Conservation (phyloP, 192 early-diverging fungal genomes). For the Backusella morwellensis region DNA sequence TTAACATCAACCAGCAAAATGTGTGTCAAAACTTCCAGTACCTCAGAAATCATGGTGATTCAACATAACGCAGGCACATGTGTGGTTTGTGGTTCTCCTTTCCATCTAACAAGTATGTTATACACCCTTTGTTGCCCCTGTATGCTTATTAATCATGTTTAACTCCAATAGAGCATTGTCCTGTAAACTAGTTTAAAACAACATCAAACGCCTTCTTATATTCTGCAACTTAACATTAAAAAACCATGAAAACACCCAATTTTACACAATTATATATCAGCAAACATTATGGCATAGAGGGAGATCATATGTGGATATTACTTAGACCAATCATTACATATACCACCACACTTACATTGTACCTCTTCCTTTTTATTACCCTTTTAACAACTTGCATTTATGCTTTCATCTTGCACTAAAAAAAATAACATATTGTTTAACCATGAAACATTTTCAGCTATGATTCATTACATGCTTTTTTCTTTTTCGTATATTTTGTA, state of each 20-base stretch:
- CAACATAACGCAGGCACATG: background rate
- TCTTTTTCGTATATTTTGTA: background rate
- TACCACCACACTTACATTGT: background rate
- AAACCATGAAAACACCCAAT: background rate
- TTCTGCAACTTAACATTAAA: background rate
- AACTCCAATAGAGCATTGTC: constrained; percentile 5
- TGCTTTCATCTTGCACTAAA: background rate
- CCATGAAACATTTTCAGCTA: background rate
- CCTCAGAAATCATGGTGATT: background rate
- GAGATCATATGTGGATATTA: background rate
- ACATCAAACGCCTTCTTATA: background rate
- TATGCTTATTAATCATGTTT: background rate
- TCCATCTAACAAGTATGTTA: constrained; percentile 7
- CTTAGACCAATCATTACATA: constrained; percentile 7
- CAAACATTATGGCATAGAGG: background rate
- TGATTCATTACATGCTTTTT: background rate
- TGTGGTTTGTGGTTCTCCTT: background rate
- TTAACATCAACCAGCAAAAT: background rate
- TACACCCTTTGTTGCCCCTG: background rate
- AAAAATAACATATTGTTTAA: background rate
- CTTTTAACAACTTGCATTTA: constrained; percentile 12
- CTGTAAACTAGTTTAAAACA: background rate
- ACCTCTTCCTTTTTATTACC: background rate
- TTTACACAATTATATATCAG: background rate
- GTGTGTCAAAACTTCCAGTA: background rate